Base-by-base conservation (phyloP, 2,329 filamentous ascomycete genomes). In the Cryphonectria naterciae region DNA sequence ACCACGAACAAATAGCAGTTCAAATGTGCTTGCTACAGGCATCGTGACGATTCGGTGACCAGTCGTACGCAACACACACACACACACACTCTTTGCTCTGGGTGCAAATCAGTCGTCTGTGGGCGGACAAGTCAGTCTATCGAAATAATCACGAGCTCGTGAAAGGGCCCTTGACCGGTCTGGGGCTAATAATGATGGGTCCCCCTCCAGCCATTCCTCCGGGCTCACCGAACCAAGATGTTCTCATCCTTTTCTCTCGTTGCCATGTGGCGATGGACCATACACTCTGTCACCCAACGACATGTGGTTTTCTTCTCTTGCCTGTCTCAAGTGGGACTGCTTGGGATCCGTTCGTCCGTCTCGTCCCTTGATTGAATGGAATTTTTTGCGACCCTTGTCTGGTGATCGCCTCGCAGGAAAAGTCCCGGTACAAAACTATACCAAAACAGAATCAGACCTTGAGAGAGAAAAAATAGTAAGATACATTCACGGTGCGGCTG, bases 171-270 rank as follows among this genome's bases (percentile, higher is more conserved):
- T 32, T 65, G n/a, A 65, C 62, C 62, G 41, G 62, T 65, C 62
- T 46, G 62, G 62, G 46, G 62, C 62, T 58, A 65, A 28, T 19
- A 65, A 28, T 10, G 32, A 65, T 65, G 63, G 63, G 28, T 28
- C 63, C 39, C 13, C 39, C 41, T 49, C 43, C 25, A 52, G 22
- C 43, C 43, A 65, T 41, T 65, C 41, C 63, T 65, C 63, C 63
- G 63, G 63, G 25, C 63, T 52, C 63, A 65, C 63, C 63, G 63
- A 65, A 19, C 19, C 35, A 35, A 37, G 19, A n/a, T 61, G 58
- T 19, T 39, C 58, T 39, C 17, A 22, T 39, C 39, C 54, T 58
- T 49, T 56, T 49, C 19, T n/a, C 19, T n/a, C 25, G 7, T 8
- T 58, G 54, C 54, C 13, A 58, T 58, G 25, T 58, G 54, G 54